Percentiles rank a stretch among this genome's conserved stretches.
Evolutionary conservation across 495 filamentous ascomycete genomes (phyloP).

Genomic region (Venustampulla echinocandica): DNA sequence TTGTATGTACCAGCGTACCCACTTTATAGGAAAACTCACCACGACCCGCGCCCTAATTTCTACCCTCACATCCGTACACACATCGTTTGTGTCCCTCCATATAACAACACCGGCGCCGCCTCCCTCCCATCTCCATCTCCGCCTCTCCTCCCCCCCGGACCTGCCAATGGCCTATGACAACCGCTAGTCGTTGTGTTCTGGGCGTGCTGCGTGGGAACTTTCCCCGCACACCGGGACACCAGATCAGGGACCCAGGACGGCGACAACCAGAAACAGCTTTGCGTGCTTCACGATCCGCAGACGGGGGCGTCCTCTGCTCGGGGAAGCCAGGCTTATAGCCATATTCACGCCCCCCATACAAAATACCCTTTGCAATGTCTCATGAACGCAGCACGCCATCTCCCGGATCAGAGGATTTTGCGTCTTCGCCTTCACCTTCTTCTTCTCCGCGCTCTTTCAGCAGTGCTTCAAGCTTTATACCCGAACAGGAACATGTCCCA

Average conservation of each 20-base stretch:
- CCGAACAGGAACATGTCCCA: constrained; percentile 22
- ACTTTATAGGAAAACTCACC: constrained; percentile 3
- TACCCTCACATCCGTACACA: not conserved
- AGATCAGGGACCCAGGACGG: constrained; percentile 14
- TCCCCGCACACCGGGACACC: constrained; percentile 44
- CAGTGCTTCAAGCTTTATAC: constrained; percentile 7
- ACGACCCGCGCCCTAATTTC: not conserved
- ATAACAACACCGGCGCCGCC: not conserved
- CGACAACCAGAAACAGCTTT: constrained; percentile 12
- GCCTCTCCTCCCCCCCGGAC: constrained; percentile 1
- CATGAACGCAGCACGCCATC: constrained; percentile 23
- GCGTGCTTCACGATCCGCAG: constrained; percentile 9
- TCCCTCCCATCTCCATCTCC: not conserved
- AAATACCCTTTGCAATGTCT: constrained; percentile 22
- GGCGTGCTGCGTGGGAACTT: constrained; percentile 42
- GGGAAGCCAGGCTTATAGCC: constrained; percentile 1
- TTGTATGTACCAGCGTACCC: not conserved
- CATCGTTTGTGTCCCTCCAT: too few species aligned
- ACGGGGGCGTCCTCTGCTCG: constrained; percentile 3
- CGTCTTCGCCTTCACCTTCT: constrained; percentile 10
- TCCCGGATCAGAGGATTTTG: constrained; percentile 12
- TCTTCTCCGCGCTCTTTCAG: constrained; percentile 10
- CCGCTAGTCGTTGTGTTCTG: constrained; percentile 32
- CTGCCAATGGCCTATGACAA: constrained; percentile 40
- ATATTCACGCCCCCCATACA: too few species aligned